A percentile compares a stretch with the other conserved stretches of the same genome.
Conservation (phyloP, 345 rosid genomes). For the Citrus medica region DNA sequence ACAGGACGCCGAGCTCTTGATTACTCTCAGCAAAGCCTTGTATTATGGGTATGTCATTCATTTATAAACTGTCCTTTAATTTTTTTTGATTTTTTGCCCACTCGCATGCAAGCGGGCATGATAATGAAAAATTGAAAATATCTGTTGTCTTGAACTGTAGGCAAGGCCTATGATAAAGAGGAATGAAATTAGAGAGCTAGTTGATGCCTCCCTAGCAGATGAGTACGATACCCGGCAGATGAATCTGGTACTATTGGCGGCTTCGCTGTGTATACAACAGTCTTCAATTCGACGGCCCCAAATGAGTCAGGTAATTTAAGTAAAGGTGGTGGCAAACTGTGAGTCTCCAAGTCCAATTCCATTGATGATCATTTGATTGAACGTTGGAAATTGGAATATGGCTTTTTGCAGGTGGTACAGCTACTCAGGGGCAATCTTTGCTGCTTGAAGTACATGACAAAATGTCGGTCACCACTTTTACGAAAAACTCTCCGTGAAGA, state of each 20-base stretch:
- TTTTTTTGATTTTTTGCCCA: neutral
- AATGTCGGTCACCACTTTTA: constrained; percentile 48
- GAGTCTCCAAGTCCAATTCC: neutral
- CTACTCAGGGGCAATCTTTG: constrained; percentile 68
- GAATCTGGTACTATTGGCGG: constrained; percentile 73
- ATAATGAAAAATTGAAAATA: no score
- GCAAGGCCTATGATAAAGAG: constrained; percentile 74
- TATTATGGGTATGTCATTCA: constrained; percentile 62
- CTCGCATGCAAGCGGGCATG: neutral
- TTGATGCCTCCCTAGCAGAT: constrained; percentile 59
- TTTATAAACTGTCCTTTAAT: neutral
- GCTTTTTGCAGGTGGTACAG: constrained; percentile 53
- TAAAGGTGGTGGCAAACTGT: neutral
- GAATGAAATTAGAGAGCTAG: constrained; percentile 62
- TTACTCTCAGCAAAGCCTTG: constrained; percentile 83
- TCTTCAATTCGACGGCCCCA: constrained; percentile 76
- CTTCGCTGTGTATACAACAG: constrained; percentile 65
- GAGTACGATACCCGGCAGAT: constrained; percentile 52
- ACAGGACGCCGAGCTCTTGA: constrained; percentile 88
- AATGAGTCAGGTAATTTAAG: constrained; percentile 61
- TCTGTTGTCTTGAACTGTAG: constrained; percentile 18
- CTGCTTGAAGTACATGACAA: constrained; percentile 53
- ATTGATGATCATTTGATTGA: neutral
- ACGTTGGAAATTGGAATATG: neutral
- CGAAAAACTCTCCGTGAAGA: constrained; percentile 61